These are phyloP conservation scores for Rosa persica DNA, from an alignment of 306 rosid species.

Conservation along the genomic window DNA sequence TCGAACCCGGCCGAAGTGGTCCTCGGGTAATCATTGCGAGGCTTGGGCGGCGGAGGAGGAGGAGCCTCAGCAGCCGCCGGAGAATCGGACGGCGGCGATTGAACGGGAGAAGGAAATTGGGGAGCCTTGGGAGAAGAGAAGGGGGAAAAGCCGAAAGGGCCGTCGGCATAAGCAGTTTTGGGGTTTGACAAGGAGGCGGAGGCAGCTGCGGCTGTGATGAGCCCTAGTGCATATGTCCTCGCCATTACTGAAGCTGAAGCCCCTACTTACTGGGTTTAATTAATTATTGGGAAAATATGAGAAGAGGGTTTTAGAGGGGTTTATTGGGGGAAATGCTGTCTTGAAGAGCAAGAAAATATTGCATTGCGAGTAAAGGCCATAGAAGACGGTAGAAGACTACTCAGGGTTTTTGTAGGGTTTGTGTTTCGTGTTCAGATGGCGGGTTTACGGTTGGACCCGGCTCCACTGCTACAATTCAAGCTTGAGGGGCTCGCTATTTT, in stretches of 20 bases:
- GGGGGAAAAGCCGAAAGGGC: conserved; percentile 45
- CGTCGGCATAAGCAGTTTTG: conserved; percentile 48
- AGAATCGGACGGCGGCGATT: conserved; percentile 17
- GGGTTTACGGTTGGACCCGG: conserved; percentile 8
- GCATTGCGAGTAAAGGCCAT: conserved; percentile 8
- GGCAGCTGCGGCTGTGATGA: conserved; percentile 53
- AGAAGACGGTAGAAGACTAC: not conserved
- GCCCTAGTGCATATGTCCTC: conserved; percentile 48
- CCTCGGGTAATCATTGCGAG: conserved; percentile 78
- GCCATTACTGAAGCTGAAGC: no score
- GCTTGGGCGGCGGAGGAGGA: conserved; percentile 40
- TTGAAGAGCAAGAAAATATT: conserved; percentile 9
- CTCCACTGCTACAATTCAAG: not conserved
- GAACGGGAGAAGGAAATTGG: conserved; percentile 17
- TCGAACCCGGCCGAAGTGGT: conserved; percentile 88
- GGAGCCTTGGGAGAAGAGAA: conserved; percentile 28
- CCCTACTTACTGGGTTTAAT: not conserved
- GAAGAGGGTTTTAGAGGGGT: conserved; percentile 1
- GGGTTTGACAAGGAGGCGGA: conserved; percentile 38
- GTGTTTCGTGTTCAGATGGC: not conserved
- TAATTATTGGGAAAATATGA: not conserved
- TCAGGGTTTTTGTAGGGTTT: conserved; percentile 52
- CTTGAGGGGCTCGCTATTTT: no score
- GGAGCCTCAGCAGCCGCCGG: conserved; percentile 11
- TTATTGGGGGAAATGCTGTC: conserved; percentile 8